Evolutionary conservation across 1,284 basidiomycete genomes (phyloP), one percentile per base, ranked within the genome.

Genomic region (Malassezia dermatis): DNA sequence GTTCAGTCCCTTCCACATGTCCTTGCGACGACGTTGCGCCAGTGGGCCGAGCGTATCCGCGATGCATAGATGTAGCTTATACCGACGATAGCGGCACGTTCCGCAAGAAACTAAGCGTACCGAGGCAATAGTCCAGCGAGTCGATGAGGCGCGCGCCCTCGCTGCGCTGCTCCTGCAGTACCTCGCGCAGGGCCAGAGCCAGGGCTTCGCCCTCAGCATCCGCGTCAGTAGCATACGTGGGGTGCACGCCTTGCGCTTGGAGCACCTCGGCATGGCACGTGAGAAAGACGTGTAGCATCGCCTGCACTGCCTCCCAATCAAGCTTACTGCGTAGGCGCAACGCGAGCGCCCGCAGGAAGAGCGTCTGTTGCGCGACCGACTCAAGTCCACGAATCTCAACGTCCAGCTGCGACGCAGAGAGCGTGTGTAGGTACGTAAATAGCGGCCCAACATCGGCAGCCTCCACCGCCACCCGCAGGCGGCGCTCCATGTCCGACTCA

Each of bases 241-340:
- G 53, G 2, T 40, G 35, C 44, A 37, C 49, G 75, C 69, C 50
- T 78, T 79, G 51, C 84, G 85, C 66, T 77, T 76, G 39, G 79
- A 82, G 61, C 85, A 6, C 82, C 84, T 96, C 90, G 0, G 84
- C 84, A 70, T 98, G 91, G 52, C 89, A 80, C 17, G 81, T 81
- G 23, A 96, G 77, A 75, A 94, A 88, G 1, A 93, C 85, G 58
- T 81, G 83, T 63, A 91, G 80, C 72, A 93, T 80, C 0, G 90
- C 83, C 76, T 98, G 90, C 2, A 95, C 86, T 8, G 89, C 90
- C 76, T 99, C 93, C 69, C 93, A 98, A 76, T 99, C 93, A 47
- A 83, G 81, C 65, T 85, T 86, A 15, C 85, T 86, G 39, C 76
- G 75, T 23, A 98, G 78, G 2, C 93, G 83, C 50, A 79, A 80